Percentiles rank a stretch among this genome's conserved stretches.
These are phyloP conservation scores for Debaryomyces robertsiae DNA, from an alignment of 1,139 yeast genomes.

Conservation along the genomic window DNA sequence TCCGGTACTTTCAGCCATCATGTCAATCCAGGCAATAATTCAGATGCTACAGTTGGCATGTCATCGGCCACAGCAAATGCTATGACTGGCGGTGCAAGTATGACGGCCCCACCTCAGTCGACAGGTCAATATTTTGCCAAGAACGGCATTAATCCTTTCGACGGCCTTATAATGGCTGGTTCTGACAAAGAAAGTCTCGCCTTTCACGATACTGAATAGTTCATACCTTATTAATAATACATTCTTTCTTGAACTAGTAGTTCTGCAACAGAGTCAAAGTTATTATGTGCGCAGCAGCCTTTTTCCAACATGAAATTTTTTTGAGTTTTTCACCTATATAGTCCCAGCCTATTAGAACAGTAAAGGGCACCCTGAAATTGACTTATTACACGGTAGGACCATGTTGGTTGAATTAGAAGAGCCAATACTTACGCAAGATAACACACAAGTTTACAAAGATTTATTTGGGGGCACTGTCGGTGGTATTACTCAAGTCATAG, in stretches of 20 bases:
- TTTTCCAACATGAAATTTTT: neutral
- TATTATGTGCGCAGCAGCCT: neutral
- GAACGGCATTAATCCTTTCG: slow-evolving; percentile 46
- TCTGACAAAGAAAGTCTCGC: slow-evolving; percentile 16
- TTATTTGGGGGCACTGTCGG: slow-evolving; percentile 90
- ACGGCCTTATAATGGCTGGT: slow-evolving; percentile 40
- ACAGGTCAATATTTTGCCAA: slow-evolving; percentile 40
- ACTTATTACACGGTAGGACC: neutral
- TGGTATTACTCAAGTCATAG: slow-evolving; percentile 90
- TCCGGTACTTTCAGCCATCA: slow-evolving; percentile 19
- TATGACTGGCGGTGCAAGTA: slow-evolving; percentile 11
- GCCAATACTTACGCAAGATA: slow-evolving; percentile 40
- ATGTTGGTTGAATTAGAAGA: slow-evolving; percentile 54
- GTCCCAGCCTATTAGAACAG: no score
- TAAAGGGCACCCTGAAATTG: no score
- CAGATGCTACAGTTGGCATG: slow-evolving; percentile 5
- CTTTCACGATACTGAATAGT: slow-evolving; percentile 8
- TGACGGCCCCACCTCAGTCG: slow-evolving; percentile 41
- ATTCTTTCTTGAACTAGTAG: neutral
- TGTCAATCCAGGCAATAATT: neutral
- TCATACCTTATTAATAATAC: slow-evolving; percentile 6
- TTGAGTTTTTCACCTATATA: neutral
- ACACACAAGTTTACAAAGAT: slow-evolving; percentile 71
- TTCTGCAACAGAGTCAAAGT: no score
- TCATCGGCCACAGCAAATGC: slow-evolving; percentile 8